A percentile compares a stretch with the other conserved stretches of the same genome.
These are phyloP conservation scores for Vaccinium corymbosum DNA, from an alignment of 148 eudicot species.

Conservation along the genomic window DNA sequence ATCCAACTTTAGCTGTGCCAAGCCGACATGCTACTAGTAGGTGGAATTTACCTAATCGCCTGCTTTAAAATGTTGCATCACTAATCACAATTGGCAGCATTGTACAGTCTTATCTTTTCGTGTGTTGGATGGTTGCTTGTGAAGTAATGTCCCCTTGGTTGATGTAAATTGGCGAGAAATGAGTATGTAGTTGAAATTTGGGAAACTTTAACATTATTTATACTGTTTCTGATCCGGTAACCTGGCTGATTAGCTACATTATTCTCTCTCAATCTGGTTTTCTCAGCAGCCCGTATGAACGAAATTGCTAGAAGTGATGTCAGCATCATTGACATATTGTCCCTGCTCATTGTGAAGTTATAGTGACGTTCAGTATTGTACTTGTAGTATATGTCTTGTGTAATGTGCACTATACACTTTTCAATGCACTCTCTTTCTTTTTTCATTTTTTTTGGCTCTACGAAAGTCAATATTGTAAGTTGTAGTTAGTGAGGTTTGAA, in stretches of 20 bases:
- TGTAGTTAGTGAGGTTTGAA: too few species aligned
- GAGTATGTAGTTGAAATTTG: too few species aligned
- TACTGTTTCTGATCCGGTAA: not conserved
- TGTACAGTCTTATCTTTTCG: not conserved
- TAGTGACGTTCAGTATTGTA: not conserved
- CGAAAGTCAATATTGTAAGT: too few species aligned
- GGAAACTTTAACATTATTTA: not conserved
- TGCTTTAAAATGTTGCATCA: not conserved
- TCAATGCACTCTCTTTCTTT: slow-evolving; percentile 17
- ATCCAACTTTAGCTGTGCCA: not conserved
- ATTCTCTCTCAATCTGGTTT: not conserved
- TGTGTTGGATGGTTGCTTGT: not conserved
- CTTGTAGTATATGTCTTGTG: not conserved
- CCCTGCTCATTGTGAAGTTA: not conserved
- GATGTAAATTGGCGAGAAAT: not conserved
- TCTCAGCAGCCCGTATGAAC: not conserved
- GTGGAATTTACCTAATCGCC: not conserved
- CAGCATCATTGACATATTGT: not conserved
- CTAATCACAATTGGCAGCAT: not conserved
- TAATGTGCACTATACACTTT: not conserved
- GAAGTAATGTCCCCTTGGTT: not conserved
- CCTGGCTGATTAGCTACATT: not conserved
- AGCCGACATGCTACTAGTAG: not conserved
- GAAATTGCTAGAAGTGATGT: not conserved
- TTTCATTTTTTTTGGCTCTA: too few species aligned